phyloP scores from a whole-genome alignment of 208 protist genomes.

The Acanthamoeba royreba region DNA sequence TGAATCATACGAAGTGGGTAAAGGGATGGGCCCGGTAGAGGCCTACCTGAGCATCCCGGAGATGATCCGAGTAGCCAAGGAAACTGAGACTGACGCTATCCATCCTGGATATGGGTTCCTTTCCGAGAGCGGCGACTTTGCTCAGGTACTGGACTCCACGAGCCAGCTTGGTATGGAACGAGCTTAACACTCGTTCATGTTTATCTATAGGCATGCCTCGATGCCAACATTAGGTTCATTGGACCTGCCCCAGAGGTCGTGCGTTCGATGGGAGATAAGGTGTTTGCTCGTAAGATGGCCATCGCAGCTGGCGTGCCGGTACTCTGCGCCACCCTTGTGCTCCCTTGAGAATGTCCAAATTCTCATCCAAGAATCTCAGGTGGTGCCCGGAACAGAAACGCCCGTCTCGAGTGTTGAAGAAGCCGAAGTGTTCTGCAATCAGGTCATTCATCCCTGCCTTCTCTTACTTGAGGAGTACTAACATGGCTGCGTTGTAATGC shows the following conservation, averaged over 20 bases:
- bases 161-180: too few relatives aligned
- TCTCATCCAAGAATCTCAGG: too few relatives aligned
- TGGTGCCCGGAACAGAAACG: conserved; percentile 66
- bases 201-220: conserved; percentile 34
- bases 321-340: not conserved
- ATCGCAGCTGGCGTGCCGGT: not conserved
- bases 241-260: conserved; percentile 57
- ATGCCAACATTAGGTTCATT: conserved; percentile 64
- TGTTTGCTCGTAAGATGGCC: conserved; percentile 64
- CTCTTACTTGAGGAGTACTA: too few relatives aligned
- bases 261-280: conserved; percentile 68
- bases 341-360: not conserved
- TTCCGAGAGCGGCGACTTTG: conserved; percentile 64
- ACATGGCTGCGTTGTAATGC: too few relatives aligned
- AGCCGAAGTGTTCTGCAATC: conserved; percentile 79
- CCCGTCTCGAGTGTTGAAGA: conserved; percentile 45
- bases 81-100: conserved; percentile 75
- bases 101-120: conserved; percentile 74
- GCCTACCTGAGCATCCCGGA: conserved; percentile 77
- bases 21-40: conserved; percentile 70
- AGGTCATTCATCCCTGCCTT: conserved; percentile 84
- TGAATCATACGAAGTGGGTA: conserved; percentile 71
- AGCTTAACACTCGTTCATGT: conserved; percentile 49
- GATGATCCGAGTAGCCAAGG: conserved; percentile 72
- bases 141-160: too few relatives aligned